Evolutionary conservation across 73 alveolate species (phyloP).

Genomic region (Tetrahymena thermophila): DNA sequence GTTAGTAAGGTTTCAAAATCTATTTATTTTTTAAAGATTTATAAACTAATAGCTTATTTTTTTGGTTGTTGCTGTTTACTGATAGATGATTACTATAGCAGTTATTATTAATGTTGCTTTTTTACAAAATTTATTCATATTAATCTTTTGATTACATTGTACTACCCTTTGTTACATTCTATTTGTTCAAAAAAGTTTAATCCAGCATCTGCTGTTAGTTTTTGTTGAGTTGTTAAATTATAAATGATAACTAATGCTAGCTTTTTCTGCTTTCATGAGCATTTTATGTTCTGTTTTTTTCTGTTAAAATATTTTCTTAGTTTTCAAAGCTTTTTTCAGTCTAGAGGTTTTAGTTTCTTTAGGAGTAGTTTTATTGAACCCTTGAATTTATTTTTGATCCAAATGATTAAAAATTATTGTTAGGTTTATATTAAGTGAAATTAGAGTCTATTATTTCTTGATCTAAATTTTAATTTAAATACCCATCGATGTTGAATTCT

Average conservation of each 20-base stretch:
- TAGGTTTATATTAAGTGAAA: neutral
- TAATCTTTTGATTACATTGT: neutral
- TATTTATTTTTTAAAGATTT: neutral
- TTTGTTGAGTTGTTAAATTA: neutral
- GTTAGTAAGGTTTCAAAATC: neutral
- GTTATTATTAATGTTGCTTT: neutral
- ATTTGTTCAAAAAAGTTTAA: neutral
- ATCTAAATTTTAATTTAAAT: neutral
- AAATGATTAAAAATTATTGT: no score
- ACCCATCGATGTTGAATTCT: neutral
- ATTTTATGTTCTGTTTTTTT: no score
- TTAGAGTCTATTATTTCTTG: neutral
- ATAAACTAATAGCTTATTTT: neutral
- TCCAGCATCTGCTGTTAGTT: neutral
- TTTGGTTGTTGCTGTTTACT: neutral
- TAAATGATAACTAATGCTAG: neutral
- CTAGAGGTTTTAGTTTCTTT: neutral
- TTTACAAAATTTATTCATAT: neutral
- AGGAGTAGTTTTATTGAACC: neutral
- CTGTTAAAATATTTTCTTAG: neutral
- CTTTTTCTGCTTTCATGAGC: neutral
- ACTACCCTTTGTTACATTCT: neutral
- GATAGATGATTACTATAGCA: neutral
- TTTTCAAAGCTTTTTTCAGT: neutral
- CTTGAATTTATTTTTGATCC: neutral